phyloP scores from a whole-genome alignment of 169 alveolate species.

The Plasmodium fragile region DNA sequence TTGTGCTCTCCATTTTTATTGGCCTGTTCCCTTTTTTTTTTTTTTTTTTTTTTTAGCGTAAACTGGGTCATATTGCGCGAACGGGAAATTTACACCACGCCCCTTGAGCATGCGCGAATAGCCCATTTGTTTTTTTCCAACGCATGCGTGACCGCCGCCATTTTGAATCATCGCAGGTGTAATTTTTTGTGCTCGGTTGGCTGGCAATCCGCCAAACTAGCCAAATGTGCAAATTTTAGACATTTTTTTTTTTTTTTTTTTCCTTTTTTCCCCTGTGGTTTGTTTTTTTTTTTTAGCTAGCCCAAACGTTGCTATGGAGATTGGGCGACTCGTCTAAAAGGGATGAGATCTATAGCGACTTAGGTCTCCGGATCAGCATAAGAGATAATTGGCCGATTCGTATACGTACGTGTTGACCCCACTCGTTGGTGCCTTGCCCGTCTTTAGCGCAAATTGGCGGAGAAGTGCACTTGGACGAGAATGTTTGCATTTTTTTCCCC shows the following conservation, averaged over 20 bases:
- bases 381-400: neutral
- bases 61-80: neutral
- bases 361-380: neutral
- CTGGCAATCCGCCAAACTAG: neutral
- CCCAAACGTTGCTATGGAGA: neutral
- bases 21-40: neutral
- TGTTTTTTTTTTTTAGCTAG: neutral
- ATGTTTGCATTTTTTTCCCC: neutral
- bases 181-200: neutral
- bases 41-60: neutral
- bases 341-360: neutral
- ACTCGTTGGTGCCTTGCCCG: neutral
- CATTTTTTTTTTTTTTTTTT: neutral
- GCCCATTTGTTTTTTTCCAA: neutral
- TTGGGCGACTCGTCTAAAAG: neutral
- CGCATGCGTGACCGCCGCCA: neutral
- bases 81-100: neutral
- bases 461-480: slow-evolving; percentile 7
- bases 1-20: neutral
- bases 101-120: neutral
- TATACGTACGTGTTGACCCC: neutral
- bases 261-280: neutral
- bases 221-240: neutral
- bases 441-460: neutral
- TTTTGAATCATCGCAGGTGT: neutral